Conservation (phyloP, 2,329 filamentous ascomycete species). For the Leptographium procerum region DNA sequence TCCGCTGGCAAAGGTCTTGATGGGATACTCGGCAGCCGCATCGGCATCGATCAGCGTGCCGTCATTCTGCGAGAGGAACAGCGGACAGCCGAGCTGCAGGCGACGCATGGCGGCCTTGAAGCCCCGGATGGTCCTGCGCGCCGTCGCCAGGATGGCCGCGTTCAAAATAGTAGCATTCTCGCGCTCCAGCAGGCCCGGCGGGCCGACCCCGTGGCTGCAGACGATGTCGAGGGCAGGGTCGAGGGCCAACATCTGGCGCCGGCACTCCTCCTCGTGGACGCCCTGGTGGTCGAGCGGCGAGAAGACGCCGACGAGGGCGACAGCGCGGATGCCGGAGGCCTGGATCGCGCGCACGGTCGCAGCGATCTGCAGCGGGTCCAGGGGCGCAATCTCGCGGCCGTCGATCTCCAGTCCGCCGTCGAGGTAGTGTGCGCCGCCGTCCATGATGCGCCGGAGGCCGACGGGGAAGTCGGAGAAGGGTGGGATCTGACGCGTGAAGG, state of each 20-base stretch:
- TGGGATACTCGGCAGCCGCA: constrained; percentile 43
- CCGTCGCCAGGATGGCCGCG: constrained; percentile 47
- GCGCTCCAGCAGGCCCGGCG: constrained; percentile 44
- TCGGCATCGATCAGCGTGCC: constrained; percentile 46
- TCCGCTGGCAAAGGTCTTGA: constrained; percentile 50
- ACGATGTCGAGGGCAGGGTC: constrained; percentile 23
- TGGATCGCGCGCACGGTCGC: constrained; percentile 13
- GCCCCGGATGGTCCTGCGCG: constrained; percentile 40
- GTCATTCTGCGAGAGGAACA: constrained; percentile 53
- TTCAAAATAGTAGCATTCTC: constrained; percentile 56
- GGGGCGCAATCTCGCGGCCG: constrained; percentile 31
- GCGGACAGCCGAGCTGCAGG: constrained; percentile 38
- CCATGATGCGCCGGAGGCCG: constrained; percentile 30
- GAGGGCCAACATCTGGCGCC: constrained; percentile 32
- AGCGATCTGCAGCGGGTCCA: constrained; percentile 26
- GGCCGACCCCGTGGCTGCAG: constrained; percentile 32
- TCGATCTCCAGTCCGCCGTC: constrained; percentile 44
- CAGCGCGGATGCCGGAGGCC: constrained; percentile 20
- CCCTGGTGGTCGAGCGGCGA: constrained; percentile 44
- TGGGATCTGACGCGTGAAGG: constrained; percentile 27
- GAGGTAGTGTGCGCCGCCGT: constrained; percentile 33
- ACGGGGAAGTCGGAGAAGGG: constrained; percentile 27
- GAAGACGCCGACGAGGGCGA: constrained; percentile 47
- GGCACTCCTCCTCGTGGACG: constrained; percentile 38
- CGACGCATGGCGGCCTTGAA: constrained; percentile 41